Conservation (phyloP, 148 eudicot species). For the Heliamphora exappendiculata region DNA sequence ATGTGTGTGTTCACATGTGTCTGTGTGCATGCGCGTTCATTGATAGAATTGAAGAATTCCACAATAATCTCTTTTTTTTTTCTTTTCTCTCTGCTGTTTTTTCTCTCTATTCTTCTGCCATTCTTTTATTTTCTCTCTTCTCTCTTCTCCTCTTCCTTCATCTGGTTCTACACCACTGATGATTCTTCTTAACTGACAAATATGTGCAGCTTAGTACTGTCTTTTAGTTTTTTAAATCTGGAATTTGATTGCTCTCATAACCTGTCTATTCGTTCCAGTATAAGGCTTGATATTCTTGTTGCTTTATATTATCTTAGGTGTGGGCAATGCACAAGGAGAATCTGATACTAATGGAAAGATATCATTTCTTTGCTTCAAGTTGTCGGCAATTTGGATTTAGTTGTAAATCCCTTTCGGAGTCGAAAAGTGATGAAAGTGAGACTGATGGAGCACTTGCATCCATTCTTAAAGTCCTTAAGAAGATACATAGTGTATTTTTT, state of each 20-base stretch:
- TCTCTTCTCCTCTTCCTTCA: too few relatives aligned
- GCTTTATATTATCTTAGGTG: constrained; percentile 36
- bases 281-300: neutral
- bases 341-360: constrained; percentile 89
- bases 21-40: too few relatives aligned
- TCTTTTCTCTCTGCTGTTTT: too few relatives aligned
- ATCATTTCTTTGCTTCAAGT: constrained; percentile 79
- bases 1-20: too few relatives aligned
- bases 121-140: too few relatives aligned
- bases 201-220: too few relatives aligned
- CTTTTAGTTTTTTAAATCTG: too few relatives aligned
- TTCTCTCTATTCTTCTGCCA: too few relatives aligned
- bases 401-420: constrained; percentile 62
- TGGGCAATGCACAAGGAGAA: constrained; percentile 85
- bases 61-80: too few relatives aligned
- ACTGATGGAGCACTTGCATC: constrained; percentile 79
- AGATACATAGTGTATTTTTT: constrained; percentile 57
- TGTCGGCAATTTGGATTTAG: constrained; percentile 58
- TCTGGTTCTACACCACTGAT: too few relatives aligned
- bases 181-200: too few relatives aligned
- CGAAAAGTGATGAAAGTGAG: constrained; percentile 78
- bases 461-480: constrained; percentile 62
- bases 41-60: too few relatives aligned
- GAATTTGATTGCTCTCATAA: neutral
- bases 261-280: neutral